A percentile compares a stretch with the other conserved stretches of the same genome.
phyloP scores from a whole-genome alignment of 2,329 filamentous ascomycete genomes.

The Cytospora piceicola region DNA sequence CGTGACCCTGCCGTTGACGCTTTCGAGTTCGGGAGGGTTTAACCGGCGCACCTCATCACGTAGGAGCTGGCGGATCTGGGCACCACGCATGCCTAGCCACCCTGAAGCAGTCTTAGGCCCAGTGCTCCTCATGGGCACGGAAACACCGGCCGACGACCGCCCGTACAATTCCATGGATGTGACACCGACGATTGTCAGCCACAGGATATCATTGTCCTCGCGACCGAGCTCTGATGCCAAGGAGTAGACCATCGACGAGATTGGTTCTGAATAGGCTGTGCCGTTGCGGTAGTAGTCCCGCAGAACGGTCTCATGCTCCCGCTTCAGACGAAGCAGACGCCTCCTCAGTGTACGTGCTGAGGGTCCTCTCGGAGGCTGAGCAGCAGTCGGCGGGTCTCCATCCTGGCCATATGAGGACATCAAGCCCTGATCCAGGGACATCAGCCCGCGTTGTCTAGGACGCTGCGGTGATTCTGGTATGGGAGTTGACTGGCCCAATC shows the following conservation, averaged over 20 bases:
- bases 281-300: constrained; percentile 85
- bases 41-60: constrained; percentile 92
- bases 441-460: constrained; percentile 62
- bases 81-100: constrained; percentile 81
- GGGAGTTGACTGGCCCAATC: constrained; percentile 60
- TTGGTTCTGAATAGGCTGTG: constrained; percentile 90
- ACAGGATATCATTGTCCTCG: constrained; percentile 94
- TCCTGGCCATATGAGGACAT: constrained; percentile 52
- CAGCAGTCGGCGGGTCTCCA: constrained; percentile 60
- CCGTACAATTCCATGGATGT: constrained; percentile 93
- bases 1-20: constrained; percentile 61
- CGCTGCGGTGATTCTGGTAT: constrained; percentile 68
- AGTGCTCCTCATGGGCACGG: constrained; percentile 59
- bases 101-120: constrained; percentile 64
- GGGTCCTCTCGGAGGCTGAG: constrained; percentile 62
- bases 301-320: constrained; percentile 76
- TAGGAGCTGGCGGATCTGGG: constrained; percentile 81
- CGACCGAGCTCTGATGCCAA: constrained; percentile 92
- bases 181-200: constrained; percentile 92
- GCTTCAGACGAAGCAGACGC: constrained; percentile 73
- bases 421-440: constrained; percentile 56
- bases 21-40: constrained; percentile 73
- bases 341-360: constrained; percentile 74
- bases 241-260: constrained; percentile 92
- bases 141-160: constrained; percentile 78